A percentile compares a stretch with the other conserved stretches of the same genome.
Evolutionary conservation across 2,329 filamentous ascomycete genomes (phyloP).

Genomic region (Pseudocercospora vitis): DNA sequence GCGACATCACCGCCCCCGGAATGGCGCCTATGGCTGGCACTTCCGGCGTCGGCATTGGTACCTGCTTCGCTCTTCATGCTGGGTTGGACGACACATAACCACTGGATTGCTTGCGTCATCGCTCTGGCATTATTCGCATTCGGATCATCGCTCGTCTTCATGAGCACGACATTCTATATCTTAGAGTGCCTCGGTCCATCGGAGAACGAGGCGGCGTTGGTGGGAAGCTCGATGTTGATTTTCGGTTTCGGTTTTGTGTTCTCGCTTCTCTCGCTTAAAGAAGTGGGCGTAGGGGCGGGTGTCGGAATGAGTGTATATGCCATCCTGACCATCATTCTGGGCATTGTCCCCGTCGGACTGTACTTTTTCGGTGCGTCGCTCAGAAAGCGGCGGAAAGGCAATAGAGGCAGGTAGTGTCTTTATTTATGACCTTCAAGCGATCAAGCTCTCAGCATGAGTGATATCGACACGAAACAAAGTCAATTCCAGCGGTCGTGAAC

Average conservation of each 20-base stretch:
- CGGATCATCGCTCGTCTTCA: conserved; percentile 29
- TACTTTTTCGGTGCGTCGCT: conserved; percentile 5
- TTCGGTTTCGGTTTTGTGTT: conserved; percentile 59
- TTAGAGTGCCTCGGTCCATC: conserved; percentile 55
- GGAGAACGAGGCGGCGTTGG: conserved; percentile 56
- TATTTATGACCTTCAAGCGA: too few relatives aligned
- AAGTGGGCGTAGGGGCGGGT: conserved; percentile 42
- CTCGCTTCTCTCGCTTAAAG: conserved; percentile 58
- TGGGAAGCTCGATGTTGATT: conserved; percentile 57
- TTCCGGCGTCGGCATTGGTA: conserved; percentile 23
- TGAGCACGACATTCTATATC: conserved; percentile 43
- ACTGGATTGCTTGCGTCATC: conserved; percentile 54
- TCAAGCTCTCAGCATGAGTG: too few relatives aligned
- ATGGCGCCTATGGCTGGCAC: conserved; percentile 25
- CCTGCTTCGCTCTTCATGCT: conserved; percentile 25
- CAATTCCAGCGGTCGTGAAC: too few relatives aligned
- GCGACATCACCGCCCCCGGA: conserved; percentile 23
- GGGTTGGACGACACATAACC: conserved; percentile 44
- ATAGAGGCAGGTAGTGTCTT: neutral
- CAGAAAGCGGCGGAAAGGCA: neutral
- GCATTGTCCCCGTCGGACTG: neutral
- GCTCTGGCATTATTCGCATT: conserved; percentile 36
- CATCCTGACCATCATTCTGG: conserved; percentile 30
- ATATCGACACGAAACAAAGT: too few relatives aligned
- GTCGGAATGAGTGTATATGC: conserved; percentile 43